These are phyloP conservation scores for Colletotrichum incanum DNA, from an alignment of 2,329 filamentous ascomycete genomes.

Conservation along the genomic window DNA sequence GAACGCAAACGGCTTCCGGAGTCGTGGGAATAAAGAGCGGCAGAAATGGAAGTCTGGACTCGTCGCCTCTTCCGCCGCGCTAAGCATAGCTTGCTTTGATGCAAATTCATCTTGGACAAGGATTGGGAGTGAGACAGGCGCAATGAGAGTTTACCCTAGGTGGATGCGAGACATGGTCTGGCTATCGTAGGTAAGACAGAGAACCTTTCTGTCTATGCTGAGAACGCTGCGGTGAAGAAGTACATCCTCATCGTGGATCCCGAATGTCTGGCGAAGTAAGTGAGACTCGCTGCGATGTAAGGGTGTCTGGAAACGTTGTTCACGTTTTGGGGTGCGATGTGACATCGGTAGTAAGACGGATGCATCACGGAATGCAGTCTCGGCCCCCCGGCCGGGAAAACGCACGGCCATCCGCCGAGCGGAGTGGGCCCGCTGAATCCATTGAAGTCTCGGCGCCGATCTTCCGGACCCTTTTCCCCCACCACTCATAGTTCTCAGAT, in stretches of 20 bases:
- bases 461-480: neutral
- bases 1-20: slow-evolving; percentile 21
- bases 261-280: neutral
- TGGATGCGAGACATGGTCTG: slow-evolving; percentile 31
- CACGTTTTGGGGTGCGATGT: neutral
- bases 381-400: slow-evolving; percentile 6
- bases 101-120: slow-evolving; percentile 11
- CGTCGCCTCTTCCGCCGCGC: slow-evolving; percentile 13
- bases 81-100: neutral
- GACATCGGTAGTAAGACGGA: slow-evolving; percentile 18
- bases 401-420: slow-evolving; percentile 1
- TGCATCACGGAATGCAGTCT: slow-evolving; percentile 20
- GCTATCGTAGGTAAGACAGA: slow-evolving; percentile 18
- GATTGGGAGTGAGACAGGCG: slow-evolving; percentile 27
- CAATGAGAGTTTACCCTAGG: slow-evolving; percentile 14
- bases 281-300: neutral
- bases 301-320: slow-evolving; percentile 4
- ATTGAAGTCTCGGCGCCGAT: slow-evolving; percentile 10
- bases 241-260: neutral
- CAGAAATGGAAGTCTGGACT: neutral
- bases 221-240: neutral
- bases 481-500: slow-evolving; percentile 1
- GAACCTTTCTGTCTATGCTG: neutral
- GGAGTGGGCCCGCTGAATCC: neutral
- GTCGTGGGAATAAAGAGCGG: slow-evolving; percentile 19